phyloP scores from a whole-genome alignment of 352 stramenopile species.

The Globisporangium parvum region DNA sequence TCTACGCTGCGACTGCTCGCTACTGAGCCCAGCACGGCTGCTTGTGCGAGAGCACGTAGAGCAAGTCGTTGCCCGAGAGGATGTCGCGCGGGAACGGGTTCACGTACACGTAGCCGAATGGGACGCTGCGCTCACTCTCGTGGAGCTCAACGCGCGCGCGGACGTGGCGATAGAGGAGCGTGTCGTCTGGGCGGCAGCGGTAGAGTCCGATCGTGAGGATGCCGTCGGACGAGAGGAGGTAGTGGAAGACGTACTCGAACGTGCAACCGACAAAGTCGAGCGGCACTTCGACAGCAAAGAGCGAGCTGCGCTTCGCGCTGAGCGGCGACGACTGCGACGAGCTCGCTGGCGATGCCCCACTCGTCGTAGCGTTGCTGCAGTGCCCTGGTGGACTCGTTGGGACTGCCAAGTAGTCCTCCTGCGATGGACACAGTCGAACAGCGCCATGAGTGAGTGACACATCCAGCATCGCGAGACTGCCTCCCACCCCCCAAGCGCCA shows the following conservation, averaged over 20 bases:
- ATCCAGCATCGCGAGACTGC: too few species aligned
- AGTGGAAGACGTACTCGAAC: slow-evolving; percentile 82
- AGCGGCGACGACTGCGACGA: slow-evolving; percentile 27
- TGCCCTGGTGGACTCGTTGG: slow-evolving; percentile 16
- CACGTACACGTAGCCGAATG: slow-evolving; percentile 81
- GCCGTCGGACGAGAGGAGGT: slow-evolving; percentile 70
- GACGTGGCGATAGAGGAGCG: slow-evolving; percentile 15
- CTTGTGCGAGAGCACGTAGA: slow-evolving; percentile 81
- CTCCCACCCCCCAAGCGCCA: too few species aligned
- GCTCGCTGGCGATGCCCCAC: slow-evolving; percentile 20
- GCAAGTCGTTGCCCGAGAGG: slow-evolving; percentile 72
- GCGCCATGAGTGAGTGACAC: too few species aligned
- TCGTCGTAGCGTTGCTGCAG: background rate
- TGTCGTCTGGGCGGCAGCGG: slow-evolving; percentile 53
- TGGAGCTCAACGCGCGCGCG: slow-evolving; percentile 46
- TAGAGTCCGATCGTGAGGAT: slow-evolving; percentile 77
- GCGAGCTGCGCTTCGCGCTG: slow-evolving; percentile 53
- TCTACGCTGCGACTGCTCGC: background rate
- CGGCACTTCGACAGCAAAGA: slow-evolving; percentile 79
- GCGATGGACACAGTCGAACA: background rate
- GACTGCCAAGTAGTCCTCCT: slow-evolving; percentile 31
- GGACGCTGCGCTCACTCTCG: slow-evolving; percentile 59
- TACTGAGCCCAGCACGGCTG: slow-evolving; percentile 56
- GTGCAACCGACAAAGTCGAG: slow-evolving; percentile 74
- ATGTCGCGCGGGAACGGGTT: slow-evolving; percentile 74